A percentile compares a stretch with the other conserved stretches of the same genome.
Evolutionary conservation across 2,329 filamentous ascomycete genomes (phyloP).

Genomic region (Fusarium miscanthi): DNA sequence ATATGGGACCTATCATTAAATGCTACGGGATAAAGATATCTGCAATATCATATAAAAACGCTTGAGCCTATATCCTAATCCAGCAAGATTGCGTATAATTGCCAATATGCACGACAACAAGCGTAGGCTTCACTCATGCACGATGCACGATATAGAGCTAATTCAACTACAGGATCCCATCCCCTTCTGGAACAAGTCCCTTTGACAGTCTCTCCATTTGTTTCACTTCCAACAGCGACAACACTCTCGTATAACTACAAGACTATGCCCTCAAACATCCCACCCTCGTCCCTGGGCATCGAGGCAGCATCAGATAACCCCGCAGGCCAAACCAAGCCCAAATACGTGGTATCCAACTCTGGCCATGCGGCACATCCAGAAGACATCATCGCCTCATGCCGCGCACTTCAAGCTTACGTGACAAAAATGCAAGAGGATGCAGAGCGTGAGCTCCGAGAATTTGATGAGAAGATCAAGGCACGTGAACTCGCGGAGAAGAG

Average conservation of each 20-base stretch:
- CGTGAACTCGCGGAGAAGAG: constrained; percentile 83
- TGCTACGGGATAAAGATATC: background rate
- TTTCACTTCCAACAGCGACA: constrained; percentile 87
- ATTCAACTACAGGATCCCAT: constrained; percentile 72
- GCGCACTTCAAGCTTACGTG: constrained; percentile 80
- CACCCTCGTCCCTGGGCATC: constrained; percentile 57
- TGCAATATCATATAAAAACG: background rate
- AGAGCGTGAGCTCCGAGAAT: constrained; percentile 72
- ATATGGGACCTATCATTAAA: background rate
- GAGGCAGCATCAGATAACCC: constrained; percentile 52
- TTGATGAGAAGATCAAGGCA: constrained; percentile 73
- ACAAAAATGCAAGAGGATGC: constrained; percentile 75
- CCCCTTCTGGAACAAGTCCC: constrained; percentile 92
- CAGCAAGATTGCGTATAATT: background rate
- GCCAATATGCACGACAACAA: constrained; percentile 50
- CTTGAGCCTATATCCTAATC: background rate
- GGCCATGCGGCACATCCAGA: constrained; percentile 88
- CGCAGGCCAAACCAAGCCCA: constrained; percentile 60
- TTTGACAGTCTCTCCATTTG: constrained; percentile 92
- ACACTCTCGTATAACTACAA: constrained; percentile 97
- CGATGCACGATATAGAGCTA: constrained; percentile 8
- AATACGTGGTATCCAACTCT: constrained; percentile 81
- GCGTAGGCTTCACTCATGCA: constrained; percentile 44
- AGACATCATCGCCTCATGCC: constrained; percentile 85
- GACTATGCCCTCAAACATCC: constrained; percentile 85